Evolutionary conservation across 495 filamentous ascomycete genomes (phyloP).

Genomic region (Penicillium taxi): DNA sequence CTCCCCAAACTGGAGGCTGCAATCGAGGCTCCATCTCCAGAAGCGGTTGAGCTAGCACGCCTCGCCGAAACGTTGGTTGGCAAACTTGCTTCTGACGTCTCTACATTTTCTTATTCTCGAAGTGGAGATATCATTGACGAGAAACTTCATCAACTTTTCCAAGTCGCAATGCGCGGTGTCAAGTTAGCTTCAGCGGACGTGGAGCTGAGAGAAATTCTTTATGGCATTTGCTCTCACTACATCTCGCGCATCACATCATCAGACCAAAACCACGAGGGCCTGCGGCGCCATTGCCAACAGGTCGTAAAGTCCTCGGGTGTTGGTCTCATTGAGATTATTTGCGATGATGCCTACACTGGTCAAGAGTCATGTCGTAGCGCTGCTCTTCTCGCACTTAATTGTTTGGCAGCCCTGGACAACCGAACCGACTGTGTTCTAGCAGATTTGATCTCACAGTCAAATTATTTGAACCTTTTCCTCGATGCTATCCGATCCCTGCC

Average conservation of each 20-base stretch:
- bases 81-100: constrained; percentile 53
- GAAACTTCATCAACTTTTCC: constrained; percentile 84
- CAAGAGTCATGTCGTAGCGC: constrained; percentile 73
- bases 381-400: constrained; percentile 67
- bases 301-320: constrained; percentile 71
- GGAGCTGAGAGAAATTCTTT: constrained; percentile 69
- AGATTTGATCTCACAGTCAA: constrained; percentile 70
- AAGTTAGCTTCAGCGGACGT: constrained; percentile 60
- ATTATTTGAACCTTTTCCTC: constrained; percentile 82
- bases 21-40: constrained; percentile 52
- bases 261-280: constrained; percentile 24
- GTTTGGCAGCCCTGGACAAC: constrained; percentile 59
- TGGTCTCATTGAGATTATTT: constrained; percentile 72
- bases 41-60: constrained; percentile 65
- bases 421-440: constrained; percentile 63
- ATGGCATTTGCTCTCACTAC: constrained; percentile 81
- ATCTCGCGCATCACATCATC: constrained; percentile 60
- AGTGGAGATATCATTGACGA: constrained; percentile 73
- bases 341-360: constrained; percentile 86
- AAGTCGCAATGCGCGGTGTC: constrained; percentile 67
- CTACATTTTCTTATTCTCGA: constrained; percentile 35
- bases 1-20: constrained; percentile 75
- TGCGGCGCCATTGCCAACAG: constrained; percentile 57
- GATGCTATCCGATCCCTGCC: constrained; percentile 71
- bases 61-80: constrained; percentile 70